Evolutionary conservation across 2,329 filamentous ascomycete genomes (phyloP).

Genomic region (Chrysoporthe cubensis): DNA sequence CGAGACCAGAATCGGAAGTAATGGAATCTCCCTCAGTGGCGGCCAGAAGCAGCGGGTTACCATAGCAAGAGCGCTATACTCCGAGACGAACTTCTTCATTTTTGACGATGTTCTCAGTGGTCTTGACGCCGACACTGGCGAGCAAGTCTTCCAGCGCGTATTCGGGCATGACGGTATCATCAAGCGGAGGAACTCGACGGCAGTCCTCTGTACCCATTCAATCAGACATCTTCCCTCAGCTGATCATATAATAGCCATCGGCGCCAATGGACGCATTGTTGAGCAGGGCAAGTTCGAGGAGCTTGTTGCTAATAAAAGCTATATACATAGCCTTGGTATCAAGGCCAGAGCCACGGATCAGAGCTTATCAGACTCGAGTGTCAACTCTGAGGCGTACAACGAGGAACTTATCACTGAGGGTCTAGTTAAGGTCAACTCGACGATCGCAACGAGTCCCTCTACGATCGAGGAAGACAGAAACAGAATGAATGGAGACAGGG

Average conservation of each 20-base stretch:
- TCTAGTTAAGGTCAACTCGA: neutral
- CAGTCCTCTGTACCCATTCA: conserved; percentile 45
- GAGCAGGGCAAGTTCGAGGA: conserved; percentile 49
- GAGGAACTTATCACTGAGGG: conserved; percentile 28
- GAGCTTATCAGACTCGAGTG: neutral
- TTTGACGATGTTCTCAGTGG: conserved; percentile 47
- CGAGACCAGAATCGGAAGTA: conserved; percentile 40
- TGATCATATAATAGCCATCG: conserved; percentile 53
- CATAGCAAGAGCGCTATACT: conserved; percentile 35
- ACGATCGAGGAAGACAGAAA: neutral
- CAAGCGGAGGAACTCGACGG: conserved; percentile 32
- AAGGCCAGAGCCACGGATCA: neutral
- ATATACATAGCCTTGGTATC: conserved; percentile 44
- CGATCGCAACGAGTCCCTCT: neutral
- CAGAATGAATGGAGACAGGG: conserved; percentile 23
- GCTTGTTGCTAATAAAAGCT: conserved; percentile 43
- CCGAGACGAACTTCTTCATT: conserved; percentile 36
- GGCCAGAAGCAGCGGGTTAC: conserved; percentile 40
- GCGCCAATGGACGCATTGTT: conserved; percentile 42
- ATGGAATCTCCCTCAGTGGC: conserved; percentile 43
- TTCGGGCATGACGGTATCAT: conserved; percentile 42
- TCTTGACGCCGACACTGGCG: conserved; percentile 46
- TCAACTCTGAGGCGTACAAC: neutral
- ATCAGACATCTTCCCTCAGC: conserved; percentile 45
- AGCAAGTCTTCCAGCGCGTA: conserved; percentile 44